These are phyloP conservation scores for Kwoniella newhampshirensis DNA, from an alignment of 768 basidiomycete species.

Conservation along the genomic window DNA sequence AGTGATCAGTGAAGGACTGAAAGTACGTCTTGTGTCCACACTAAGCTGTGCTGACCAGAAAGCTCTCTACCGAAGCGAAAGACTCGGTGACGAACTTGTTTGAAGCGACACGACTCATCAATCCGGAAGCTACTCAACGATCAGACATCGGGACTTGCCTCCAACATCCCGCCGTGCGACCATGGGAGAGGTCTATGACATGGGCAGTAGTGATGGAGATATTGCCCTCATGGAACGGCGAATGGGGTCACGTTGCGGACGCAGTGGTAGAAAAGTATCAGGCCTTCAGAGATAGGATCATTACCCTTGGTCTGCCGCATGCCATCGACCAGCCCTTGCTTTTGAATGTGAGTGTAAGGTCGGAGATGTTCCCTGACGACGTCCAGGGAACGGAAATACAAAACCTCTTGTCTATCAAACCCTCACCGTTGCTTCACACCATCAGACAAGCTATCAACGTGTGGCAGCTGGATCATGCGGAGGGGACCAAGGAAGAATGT, in stretches of 20 bases:
- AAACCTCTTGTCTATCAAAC: slow-evolving; percentile 59
- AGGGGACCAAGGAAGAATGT: slow-evolving; percentile 67
- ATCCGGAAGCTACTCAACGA: slow-evolving; percentile 23
- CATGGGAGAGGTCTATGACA: slow-evolving; percentile 33
- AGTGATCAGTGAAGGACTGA: slow-evolving; percentile 78
- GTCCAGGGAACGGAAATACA: slow-evolving; percentile 70
- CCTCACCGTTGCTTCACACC: slow-evolving; percentile 70
- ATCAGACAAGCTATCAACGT: slow-evolving; percentile 68
- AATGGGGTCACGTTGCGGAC: slow-evolving; percentile 57
- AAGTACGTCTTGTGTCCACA: slow-evolving; percentile 53
- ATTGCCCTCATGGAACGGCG: slow-evolving; percentile 20
- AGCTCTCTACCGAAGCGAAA: slow-evolving; percentile 48
- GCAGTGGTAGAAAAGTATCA: slow-evolving; percentile 67
- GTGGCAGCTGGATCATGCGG: slow-evolving; percentile 83
- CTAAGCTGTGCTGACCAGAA: slow-evolving; percentile 6
- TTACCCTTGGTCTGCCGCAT: slow-evolving; percentile 63
- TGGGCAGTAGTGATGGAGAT: slow-evolving; percentile 27
- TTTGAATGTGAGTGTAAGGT: slow-evolving; percentile 66
- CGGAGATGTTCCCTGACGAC: slow-evolving; percentile 9
- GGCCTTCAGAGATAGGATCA: slow-evolving; percentile 62
- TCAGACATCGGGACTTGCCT: slow-evolving; percentile 54
- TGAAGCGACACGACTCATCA: slow-evolving; percentile 18
- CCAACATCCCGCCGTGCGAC: slow-evolving; percentile 41
- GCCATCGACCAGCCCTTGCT: slow-evolving; percentile 70
- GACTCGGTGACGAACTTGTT: slow-evolving; percentile 40